These are phyloP conservation scores for Volvox carteri DNA, from an alignment of 163 green algal species.

Conservation along the genomic window DNA sequence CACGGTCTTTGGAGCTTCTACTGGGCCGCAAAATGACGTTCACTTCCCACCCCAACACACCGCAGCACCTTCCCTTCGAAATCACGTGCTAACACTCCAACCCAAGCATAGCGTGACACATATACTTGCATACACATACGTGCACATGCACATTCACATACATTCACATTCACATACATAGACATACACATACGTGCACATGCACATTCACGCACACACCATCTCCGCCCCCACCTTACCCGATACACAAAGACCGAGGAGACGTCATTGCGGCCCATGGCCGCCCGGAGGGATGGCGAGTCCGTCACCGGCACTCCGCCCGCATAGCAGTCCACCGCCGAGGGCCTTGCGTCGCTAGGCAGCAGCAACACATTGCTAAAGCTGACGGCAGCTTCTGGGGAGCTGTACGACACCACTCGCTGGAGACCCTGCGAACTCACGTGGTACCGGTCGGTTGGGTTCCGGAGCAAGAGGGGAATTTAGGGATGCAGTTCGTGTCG, in stretches of 20 bases:
- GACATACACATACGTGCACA: neutral
- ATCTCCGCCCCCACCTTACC: neutral
- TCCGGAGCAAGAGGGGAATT: too few relatives aligned
- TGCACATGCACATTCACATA: neutral
- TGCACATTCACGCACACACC: neutral
- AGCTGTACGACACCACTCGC: neutral
- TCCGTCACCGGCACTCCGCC: slow-evolving; percentile 1
- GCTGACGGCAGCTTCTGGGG: neutral
- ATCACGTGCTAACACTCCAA: too few relatives aligned
- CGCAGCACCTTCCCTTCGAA: too few relatives aligned
- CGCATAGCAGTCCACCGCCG: neutral
- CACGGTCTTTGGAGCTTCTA: too few relatives aligned
- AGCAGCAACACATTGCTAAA: slow-evolving; percentile 8
- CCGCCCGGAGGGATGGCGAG: neutral
- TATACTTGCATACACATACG: too few relatives aligned
- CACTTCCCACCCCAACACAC: too few relatives aligned
- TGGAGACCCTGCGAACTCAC: neutral
- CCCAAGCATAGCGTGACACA: too few relatives aligned
- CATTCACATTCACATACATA: neutral
- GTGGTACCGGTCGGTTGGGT: neutral
- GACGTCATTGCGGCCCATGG: neutral
- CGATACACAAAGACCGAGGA: slow-evolving; percentile 30
- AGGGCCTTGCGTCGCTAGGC: neutral
- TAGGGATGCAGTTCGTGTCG: too few relatives aligned
- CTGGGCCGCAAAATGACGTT: too few relatives aligned